Base-by-base conservation (phyloP, 345 rosid species). In the Lenwebbia sp. region DNA sequence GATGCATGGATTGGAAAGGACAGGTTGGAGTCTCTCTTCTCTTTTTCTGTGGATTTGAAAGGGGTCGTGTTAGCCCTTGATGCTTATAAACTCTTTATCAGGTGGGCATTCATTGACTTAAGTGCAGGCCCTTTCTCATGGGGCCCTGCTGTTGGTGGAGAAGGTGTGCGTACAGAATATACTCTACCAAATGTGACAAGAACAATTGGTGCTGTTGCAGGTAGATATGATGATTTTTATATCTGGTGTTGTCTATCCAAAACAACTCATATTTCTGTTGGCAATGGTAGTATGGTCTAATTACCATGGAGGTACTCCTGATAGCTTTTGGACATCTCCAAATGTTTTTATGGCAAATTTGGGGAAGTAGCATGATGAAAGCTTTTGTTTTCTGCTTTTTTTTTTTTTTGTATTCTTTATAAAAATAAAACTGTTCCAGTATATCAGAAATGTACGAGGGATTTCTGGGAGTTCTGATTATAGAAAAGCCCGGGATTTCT, bases 121-220 rank as follows among this genome's bases (percentile, higher is more conserved):
- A 89, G 93, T 44, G 99, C 99, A 51, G 99, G 99, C 76, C 99
- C 98, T 89, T 97, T 97, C 89, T 90, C 99, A 21, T 97, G 98
- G 99, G 99, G 99, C 85, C 99, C 99, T 84, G 95, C 99, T 90
- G 99, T 97, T 86, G 99, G 99, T 88, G 99, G 99, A 87, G 99
- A 97, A 93, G 99, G 99, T 88, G 99, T 97, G 87, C 97, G 98
- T 60, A 97, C 99, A 7, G 94, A 94, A 84, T 88, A 88, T 87
- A 95, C 98, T 91, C 91, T 97, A 83, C 99, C 99, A 88, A 95
- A 94, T 92, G 99, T 97, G 89, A 93, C 92, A 58, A 94, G 95
- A 91, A 97, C 98, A 62, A 95, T 96, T 87, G 99, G 99, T 88
- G 97, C 98, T 44, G 98, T 97, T 89, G 93, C 95, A 94, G 99